Evolutionary conservation across 2,329 filamentous ascomycete species (phyloP).

Genomic region (Camptophora hylomeconis): DNA sequence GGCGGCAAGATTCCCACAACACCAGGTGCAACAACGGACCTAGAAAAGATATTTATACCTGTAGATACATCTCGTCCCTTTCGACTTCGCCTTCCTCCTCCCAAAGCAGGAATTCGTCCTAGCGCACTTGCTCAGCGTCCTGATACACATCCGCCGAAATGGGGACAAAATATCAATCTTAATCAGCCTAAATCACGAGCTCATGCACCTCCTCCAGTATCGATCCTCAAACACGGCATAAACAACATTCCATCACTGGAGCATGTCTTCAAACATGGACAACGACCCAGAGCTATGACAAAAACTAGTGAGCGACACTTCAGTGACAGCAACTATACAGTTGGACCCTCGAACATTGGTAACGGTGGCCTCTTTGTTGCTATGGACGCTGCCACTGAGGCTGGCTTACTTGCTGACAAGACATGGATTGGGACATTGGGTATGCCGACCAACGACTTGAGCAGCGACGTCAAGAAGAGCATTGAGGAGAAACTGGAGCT

Average conservation of each 20-base stretch:
- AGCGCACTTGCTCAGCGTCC: conserved; percentile 29
- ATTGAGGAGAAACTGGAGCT: conserved; percentile 72
- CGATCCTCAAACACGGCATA: conserved; percentile 53
- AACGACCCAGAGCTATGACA: conserved; percentile 33
- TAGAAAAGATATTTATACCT: conserved; percentile 27
- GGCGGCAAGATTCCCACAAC: conserved; percentile 41
- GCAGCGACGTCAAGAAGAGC: conserved; percentile 61
- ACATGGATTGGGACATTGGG: conserved; percentile 88
- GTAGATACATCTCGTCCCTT: conserved; percentile 2
- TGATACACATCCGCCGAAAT: conserved; percentile 63
- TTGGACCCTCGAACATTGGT: conserved; percentile 76
- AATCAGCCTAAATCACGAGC: conserved; percentile 71
- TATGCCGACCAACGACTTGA: conserved; percentile 81
- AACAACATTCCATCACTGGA: conserved; percentile 7
- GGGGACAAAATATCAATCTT: conserved; percentile 51
- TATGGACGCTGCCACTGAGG: conserved; percentile 60
- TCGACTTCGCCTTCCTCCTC: conserved; percentile 8
- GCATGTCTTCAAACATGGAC: conserved; percentile 3
- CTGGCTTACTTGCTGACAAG: conserved; percentile 57
- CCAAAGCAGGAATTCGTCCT: conserved; percentile 18
- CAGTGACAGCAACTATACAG: conserved; percentile 65
- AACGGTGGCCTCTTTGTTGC: conserved; percentile 89
- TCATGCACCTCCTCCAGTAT: conserved; percentile 59
- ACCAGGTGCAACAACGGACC: conserved; percentile 28
- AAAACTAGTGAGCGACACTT: conserved; percentile 51